These are phyloP conservation scores for Schwanniomyces vanrijiae DNA, from an alignment of 805 yeast species.

Conservation along the genomic window DNA sequence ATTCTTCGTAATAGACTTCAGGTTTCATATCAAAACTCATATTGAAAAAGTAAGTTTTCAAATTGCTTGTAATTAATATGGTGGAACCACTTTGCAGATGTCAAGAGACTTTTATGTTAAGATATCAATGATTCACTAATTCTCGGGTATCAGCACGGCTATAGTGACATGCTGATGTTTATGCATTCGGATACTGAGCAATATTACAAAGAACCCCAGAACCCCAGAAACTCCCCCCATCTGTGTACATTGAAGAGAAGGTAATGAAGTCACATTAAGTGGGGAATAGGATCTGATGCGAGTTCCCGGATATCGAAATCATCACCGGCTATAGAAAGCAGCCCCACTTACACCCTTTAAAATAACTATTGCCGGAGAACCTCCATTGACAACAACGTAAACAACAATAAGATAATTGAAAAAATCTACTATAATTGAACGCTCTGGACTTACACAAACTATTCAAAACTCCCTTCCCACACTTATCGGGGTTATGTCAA, in stretches of 20 bases:
- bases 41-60: not conserved
- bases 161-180: not conserved
- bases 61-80: not conserved
- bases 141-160: not conserved
- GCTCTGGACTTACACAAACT: too few relatives aligned
- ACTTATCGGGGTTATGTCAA: too few relatives aligned
- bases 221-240: not conserved
- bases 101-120: not conserved
- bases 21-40: not conserved
- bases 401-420: too few relatives aligned
- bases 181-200: not conserved
- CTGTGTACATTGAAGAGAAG: not conserved
- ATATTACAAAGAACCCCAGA: not conserved
- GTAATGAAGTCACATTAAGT: not conserved
- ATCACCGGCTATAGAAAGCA: slow-evolving; percentile 1
- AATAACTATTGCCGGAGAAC: not conserved
- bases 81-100: slow-evolving; percentile 1
- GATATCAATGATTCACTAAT: not conserved
- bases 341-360: not conserved
- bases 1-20: not conserved
- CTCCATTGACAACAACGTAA: not conserved
- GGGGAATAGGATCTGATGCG: not conserved
- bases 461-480: too few relatives aligned
- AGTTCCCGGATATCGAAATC: not conserved
- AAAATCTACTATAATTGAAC: too few relatives aligned